Evolutionary conservation across 805 yeast species (phyloP).

Genomic region (Priceomyces fermenticarens): DNA sequence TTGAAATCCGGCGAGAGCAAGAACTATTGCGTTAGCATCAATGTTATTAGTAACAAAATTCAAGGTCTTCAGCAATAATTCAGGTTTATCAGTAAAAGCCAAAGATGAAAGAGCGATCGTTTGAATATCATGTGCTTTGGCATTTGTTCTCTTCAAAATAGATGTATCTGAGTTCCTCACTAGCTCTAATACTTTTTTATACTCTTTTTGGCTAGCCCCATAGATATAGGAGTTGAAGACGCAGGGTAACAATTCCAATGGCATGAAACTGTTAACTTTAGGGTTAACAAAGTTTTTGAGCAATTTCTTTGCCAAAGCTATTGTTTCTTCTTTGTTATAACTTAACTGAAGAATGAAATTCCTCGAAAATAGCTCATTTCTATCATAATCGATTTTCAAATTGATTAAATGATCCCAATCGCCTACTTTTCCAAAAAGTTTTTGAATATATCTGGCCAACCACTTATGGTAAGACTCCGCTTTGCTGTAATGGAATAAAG

Average conservation of each 20-base stretch:
- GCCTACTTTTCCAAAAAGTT: slow-evolving; percentile 21
- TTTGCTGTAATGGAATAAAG: slow-evolving; percentile 27
- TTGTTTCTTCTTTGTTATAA: slow-evolving; percentile 21
- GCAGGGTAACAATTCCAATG: slow-evolving; percentile 47
- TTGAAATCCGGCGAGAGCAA: slow-evolving; percentile 54
- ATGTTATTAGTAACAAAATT: slow-evolving; percentile 57
- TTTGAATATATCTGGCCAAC: slow-evolving; percentile 14
- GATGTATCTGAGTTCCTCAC: slow-evolving; percentile 50
- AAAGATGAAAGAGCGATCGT: slow-evolving; percentile 55
- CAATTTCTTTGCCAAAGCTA: slow-evolving; percentile 33
- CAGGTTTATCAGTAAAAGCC: slow-evolving; percentile 45
- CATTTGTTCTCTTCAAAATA: slow-evolving; percentile 35
- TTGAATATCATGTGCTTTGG: slow-evolving; percentile 41
- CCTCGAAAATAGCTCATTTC: slow-evolving; percentile 43
- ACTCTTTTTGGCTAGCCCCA: slow-evolving; percentile 44
- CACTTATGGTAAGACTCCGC: slow-evolving; percentile 21
- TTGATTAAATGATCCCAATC: slow-evolving; percentile 21
- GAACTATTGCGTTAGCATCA: slow-evolving; percentile 52
- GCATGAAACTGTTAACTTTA: slow-evolving; percentile 51
- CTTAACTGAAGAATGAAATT: slow-evolving; percentile 43
- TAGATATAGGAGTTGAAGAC: slow-evolving; percentile 41
- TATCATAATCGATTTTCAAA: slow-evolving; percentile 11
- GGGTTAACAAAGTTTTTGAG: slow-evolving; percentile 47
- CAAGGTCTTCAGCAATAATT: slow-evolving; percentile 50
- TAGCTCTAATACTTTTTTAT: slow-evolving; percentile 56